phyloP scores from a whole-genome alignment of 108 stramenopile genomes.

The Craspedostauros australis region DNA sequence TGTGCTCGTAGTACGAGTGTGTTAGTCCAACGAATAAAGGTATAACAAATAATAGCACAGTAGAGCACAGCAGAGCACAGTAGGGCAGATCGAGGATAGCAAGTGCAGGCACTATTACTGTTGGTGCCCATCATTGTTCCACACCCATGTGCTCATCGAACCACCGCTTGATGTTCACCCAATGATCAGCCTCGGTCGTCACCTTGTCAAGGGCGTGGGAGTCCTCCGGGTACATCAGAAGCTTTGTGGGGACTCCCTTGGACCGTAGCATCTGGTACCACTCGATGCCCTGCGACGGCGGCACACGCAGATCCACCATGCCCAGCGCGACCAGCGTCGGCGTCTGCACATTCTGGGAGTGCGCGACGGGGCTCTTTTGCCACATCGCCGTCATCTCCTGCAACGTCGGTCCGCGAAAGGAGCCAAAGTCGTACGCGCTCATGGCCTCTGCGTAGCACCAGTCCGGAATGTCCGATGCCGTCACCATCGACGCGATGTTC shows the following conservation, averaged over 20 bases:
- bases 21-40: no score
- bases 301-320: slow-evolving; percentile 63
- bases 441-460: slow-evolving; percentile 84
- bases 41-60: no score
- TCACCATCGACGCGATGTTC: slow-evolving; percentile 85
- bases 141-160: slow-evolving; percentile 71
- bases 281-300: slow-evolving; percentile 71
- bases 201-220: slow-evolving; percentile 71
- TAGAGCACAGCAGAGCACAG: no score
- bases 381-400: slow-evolving; percentile 54
- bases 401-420: slow-evolving; percentile 46
- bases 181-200: slow-evolving; percentile 68
- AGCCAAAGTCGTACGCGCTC: slow-evolving; percentile 44
- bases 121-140: no score
- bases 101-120: no score
- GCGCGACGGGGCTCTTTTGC: slow-evolving; percentile 58
- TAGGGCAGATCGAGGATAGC: no score
- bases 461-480: slow-evolving; percentile 90
- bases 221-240: slow-evolving; percentile 71
- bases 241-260: slow-evolving; percentile 45
- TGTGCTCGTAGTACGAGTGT: no score
- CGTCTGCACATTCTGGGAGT: slow-evolving; percentile 64
- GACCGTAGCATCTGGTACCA: slow-evolving; percentile 71
- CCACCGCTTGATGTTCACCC: slow-evolving; percentile 73
- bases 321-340: slow-evolving; percentile 87